Evolutionary conservation across 2,329 filamentous ascomycete genomes (phyloP).

Genomic region (Cercospora citrullina): DNA sequence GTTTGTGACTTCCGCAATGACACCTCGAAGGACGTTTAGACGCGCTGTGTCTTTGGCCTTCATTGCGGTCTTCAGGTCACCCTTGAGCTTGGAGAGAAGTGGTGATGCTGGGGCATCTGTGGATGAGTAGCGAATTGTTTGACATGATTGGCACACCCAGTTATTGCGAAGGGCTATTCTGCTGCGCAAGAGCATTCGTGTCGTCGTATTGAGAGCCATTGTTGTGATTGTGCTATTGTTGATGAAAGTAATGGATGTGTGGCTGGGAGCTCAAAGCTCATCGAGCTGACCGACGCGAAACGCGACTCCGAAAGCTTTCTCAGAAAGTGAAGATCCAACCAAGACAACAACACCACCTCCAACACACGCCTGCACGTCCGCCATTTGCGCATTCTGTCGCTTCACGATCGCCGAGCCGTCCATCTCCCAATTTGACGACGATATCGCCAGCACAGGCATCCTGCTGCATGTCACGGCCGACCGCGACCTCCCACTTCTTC

Average conservation of each 20-base stretch:
- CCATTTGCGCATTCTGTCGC: not conserved
- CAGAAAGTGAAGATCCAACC: not conserved
- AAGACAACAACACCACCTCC: not conserved
- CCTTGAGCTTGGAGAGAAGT: constrained; percentile 47
- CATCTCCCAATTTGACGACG: not conserved
- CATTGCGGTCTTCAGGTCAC: constrained; percentile 52
- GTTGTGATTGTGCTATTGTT: constrained; percentile 10
- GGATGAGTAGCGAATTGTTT: constrained; percentile 25
- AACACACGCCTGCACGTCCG: not conserved
- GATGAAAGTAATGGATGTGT: constrained; percentile 3
- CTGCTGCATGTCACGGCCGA: constrained; percentile 18
- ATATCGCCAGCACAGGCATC: not conserved
- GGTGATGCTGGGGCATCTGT: constrained; percentile 37
- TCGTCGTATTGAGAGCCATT: constrained; percentile 24
- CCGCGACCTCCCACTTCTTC: not conserved
- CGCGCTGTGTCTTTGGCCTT: constrained; percentile 56
- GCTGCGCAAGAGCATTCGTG: constrained; percentile 24
- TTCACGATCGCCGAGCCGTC: not conserved
- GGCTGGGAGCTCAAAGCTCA: not conserved
- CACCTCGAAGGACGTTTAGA: constrained; percentile 66
- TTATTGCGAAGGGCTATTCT: constrained; percentile 15
- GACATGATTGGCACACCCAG: constrained; percentile 33
- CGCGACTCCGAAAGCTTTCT: not conserved
- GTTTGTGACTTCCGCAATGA: constrained; percentile 71
- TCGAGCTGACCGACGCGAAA: not conserved